Base-by-base conservation (phyloP, 1,284 basidiomycete genomes). In the Phylloporus sp. region DNA sequence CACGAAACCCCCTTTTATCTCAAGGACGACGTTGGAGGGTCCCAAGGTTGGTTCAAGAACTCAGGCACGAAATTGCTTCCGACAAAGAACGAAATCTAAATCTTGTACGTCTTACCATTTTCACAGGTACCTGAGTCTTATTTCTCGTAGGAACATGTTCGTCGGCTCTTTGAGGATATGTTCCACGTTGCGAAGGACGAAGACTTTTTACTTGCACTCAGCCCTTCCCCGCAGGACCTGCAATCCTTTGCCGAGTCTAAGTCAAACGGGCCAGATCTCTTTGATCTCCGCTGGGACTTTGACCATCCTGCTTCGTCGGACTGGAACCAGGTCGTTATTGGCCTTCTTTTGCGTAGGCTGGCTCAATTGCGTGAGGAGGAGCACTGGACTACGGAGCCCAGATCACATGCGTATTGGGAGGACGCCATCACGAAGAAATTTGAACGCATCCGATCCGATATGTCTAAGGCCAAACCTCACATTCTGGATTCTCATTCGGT, bases 241-340 rank as follows among this genome's bases (percentile, higher is more conserved):
- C 10, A 37, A 37, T 8, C 34, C 34, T 54, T 54, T 26, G 29
- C n/a, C 1, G 31, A 26, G 18, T 20, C n/a, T 1, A 2, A 24
- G 13, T 13, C 6, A 4, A 28, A 42, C 2, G 55, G 42, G 2
- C 55, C 40, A 20, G 29, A 51, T 13, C 39, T 26, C 10, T 29
- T 12, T 37, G 55, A 57, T 18, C 60, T 57, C 51, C 10, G 32
- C 7, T 62, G 60, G 55, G 42, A 62, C 31, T 62, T 62, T n/a
- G 11, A 46, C 11, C 55, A 47, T 34, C 55, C 55, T 4, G 29
- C 60, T 8, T 57, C 31, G 4, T 57, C 50, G 3, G 18, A 37
- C 11, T 62, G 60, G 50, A 62, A 62, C 26, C 55, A 57, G 17
- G 55, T 13, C 10, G 42, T 62, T 8, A 57, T 62, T n/a, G 4